Percentiles rank a stretch among this genome's conserved stretches.
These are phyloP conservation scores for Didymosphaeria variabile DNA, from an alignment of 2,329 filamentous ascomycete genomes.

Conservation along the genomic window DNA sequence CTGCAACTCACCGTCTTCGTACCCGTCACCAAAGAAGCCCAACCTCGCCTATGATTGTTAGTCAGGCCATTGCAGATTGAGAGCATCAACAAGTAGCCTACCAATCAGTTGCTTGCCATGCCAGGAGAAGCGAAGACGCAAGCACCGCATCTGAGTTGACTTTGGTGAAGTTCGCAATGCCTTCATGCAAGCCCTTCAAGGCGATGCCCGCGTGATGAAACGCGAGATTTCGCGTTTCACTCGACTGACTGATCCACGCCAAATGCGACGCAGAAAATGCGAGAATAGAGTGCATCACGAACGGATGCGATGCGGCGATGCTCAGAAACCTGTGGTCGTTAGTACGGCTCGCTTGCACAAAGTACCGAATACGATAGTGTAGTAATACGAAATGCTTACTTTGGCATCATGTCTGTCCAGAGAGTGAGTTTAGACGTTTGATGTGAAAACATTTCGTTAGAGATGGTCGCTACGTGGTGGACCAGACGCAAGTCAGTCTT, in stretches of 20 bases:
- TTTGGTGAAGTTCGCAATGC: constrained; percentile 83
- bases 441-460: constrained; percentile 79
- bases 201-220: constrained; percentile 89
- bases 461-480: constrained; percentile 87
- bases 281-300: constrained; percentile 93
- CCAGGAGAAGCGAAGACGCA: constrained; percentile 88
- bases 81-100: constrained; percentile 56
- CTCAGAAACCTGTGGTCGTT: constrained; percentile 73
- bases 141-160: constrained; percentile 91
- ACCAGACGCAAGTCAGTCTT: constrained; percentile 86
- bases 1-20: constrained; percentile 78
- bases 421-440: constrained; percentile 85
- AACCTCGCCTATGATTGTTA: constrained; percentile 73
- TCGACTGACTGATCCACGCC: constrained; percentile 86
- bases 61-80: constrained; percentile 20
- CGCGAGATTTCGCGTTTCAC: constrained; percentile 84
- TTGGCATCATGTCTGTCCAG: constrained; percentile 92
- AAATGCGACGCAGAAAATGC: constrained; percentile 96
- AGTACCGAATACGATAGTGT: constrained; percentile 35
- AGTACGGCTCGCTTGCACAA: constrained; percentile 31
- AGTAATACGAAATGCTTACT: constrained; percentile 66
- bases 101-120: constrained; percentile 98
- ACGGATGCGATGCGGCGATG: constrained; percentile 81
- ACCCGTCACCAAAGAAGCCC: constrained; percentile 91
- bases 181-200: constrained; percentile 85